These are phyloP conservation scores for Xylaria sp. DNA, from an alignment of 2,329 filamentous ascomycete species.

Conservation along the genomic window DNA sequence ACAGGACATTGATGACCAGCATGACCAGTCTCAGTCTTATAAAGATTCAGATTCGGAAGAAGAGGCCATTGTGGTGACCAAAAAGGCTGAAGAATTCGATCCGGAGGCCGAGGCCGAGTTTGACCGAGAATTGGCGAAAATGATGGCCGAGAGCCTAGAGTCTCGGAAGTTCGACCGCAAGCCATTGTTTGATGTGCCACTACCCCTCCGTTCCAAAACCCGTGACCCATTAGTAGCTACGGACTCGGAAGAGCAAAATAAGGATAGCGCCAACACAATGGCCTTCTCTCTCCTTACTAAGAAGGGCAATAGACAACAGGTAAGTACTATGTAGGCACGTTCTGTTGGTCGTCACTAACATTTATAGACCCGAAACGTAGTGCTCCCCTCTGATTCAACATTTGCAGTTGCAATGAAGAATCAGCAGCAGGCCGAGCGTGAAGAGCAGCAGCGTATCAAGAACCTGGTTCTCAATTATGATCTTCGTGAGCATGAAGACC, in stretches of 20 bases:
- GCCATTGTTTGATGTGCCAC: slow-evolving; percentile 91
- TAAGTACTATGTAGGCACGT: slow-evolving; percentile 51
- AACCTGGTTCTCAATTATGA: slow-evolving; percentile 97
- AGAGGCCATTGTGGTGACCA: slow-evolving; percentile 90
- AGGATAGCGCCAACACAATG: slow-evolving; percentile 73
- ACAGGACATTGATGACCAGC: slow-evolving; percentile 59
- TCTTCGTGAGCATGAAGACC: slow-evolving; percentile 82
- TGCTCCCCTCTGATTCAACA: slow-evolving; percentile 87
- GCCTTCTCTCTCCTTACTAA: slow-evolving; percentile 97
- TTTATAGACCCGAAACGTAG: slow-evolving; percentile 84
- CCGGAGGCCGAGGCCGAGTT: slow-evolving; percentile 97
- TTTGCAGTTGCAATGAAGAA: slow-evolving; percentile 97
- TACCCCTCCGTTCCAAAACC: slow-evolving; percentile 82
- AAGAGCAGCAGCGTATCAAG: slow-evolving; percentile 98
- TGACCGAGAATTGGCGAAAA: slow-evolving; percentile 95
- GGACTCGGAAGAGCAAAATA: slow-evolving; percentile 52
- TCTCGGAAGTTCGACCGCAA: slow-evolving; percentile 97
- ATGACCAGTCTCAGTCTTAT: slow-evolving; percentile 55
- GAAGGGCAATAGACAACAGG: slow-evolving; percentile 94
- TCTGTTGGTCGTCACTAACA: slow-evolving; percentile 31
- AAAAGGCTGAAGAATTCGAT: slow-evolving; percentile 88
- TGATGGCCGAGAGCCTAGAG: slow-evolving; percentile 98
- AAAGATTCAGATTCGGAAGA: slow-evolving; percentile 77
- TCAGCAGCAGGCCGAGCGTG: slow-evolving; percentile 92
- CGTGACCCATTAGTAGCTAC: slow-evolving; percentile 63